phyloP scores from a whole-genome alignment of 176 grass and related monocot genomes.

The Rhynchospora tenuis region DNA sequence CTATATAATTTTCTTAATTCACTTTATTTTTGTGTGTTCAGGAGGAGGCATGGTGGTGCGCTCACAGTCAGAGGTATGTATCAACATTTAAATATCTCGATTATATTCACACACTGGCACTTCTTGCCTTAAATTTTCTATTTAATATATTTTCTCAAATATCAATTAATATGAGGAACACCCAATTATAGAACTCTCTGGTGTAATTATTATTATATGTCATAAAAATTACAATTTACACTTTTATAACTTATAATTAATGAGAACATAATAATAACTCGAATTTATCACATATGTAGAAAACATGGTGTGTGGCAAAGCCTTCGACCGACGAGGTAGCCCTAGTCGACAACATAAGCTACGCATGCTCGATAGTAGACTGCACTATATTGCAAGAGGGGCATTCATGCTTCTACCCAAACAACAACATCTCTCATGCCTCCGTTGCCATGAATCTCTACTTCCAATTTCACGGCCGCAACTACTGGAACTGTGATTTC shows the following conservation, averaged over 20 bases:
- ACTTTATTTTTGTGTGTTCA: not conserved
- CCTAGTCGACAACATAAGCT: slow-evolving; percentile 4
- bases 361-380: slow-evolving; percentile 21
- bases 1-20: not conserved
- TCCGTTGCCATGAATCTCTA: slow-evolving; percentile 48
- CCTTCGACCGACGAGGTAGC: slow-evolving; percentile 22
- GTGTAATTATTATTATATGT: not conserved
- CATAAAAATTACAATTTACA: not conserved
- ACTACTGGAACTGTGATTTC: slow-evolving; percentile 37
- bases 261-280: not conserved
- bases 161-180: not conserved
- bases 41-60: not conserved
- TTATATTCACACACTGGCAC: too few species aligned
- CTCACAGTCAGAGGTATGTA: not conserved
- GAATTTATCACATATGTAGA: slow-evolving; percentile 6
- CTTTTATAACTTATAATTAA: not conserved
- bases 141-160: not conserved
- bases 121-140: not conserved
- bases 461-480: slow-evolving; percentile 33
- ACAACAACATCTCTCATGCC: slow-evolving; percentile 37
- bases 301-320: slow-evolving; percentile 41
- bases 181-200: not conserved
- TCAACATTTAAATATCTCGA: not conserved
- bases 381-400: slow-evolving; percentile 21
- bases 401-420: slow-evolving; percentile 25